These are phyloP conservation scores for Mrakia blollopis DNA, from an alignment of 768 basidiomycete genomes.

Conservation along the genomic window DNA sequence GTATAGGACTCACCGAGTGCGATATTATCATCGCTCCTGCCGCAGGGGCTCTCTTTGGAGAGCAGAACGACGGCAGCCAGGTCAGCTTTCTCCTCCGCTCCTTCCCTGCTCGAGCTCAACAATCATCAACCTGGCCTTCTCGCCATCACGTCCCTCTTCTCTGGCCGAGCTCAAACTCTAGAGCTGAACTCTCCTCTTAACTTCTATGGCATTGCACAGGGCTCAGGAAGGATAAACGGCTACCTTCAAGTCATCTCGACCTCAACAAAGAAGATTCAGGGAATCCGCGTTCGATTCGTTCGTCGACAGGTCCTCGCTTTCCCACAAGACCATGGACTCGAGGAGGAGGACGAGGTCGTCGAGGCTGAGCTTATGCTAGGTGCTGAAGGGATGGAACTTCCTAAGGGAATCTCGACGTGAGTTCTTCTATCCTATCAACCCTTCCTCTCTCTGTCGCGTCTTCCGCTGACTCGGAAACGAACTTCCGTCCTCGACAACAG, in stretches of 20 bases:
- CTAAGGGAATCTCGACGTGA: not conserved
- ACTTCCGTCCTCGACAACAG: not conserved
- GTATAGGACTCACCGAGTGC: not conserved
- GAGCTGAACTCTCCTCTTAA: too few relatives aligned
- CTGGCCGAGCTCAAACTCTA: not conserved
- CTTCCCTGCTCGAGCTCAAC: not conserved
- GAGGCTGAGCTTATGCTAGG: not conserved
- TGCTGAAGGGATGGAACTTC: not conserved
- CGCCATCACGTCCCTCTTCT: not conserved
- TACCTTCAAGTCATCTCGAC: not conserved
- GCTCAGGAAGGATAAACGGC: not conserved
- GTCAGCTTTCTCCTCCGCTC: not conserved
- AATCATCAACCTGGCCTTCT: not conserved
- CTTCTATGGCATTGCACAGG: not conserved
- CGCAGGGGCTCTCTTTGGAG: not conserved
- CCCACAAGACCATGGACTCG: not conserved
- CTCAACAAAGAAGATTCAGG: not conserved
- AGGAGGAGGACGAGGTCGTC: conserved; percentile 6
- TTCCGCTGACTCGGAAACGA: not conserved
- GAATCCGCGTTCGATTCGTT: not conserved
- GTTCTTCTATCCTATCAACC: not conserved
- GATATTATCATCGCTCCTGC: not conserved
- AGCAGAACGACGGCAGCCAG: not conserved
- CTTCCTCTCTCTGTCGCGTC: not conserved
- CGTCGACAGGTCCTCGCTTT: not conserved